Conservation (phyloP, 169 alveolate genomes). For the Blepharisma undulans region DNA sequence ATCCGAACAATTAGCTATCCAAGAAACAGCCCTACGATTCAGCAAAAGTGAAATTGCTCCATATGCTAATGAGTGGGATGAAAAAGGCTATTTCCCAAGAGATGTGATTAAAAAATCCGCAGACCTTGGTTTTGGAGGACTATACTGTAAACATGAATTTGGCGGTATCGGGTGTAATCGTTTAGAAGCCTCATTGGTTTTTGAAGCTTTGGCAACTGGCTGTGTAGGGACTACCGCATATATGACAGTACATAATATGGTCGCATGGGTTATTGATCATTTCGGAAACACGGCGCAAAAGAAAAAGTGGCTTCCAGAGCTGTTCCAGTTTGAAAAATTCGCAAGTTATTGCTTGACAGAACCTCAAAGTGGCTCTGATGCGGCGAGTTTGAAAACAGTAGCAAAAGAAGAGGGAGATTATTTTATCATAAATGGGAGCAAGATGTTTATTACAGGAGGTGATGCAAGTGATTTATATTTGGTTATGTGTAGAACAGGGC, state of each 20-base stretch:
- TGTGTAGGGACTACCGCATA: constrained; percentile 71
- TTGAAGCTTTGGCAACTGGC: constrained; percentile 75
- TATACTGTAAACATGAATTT: constrained; percentile 55
- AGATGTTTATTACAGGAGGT: constrained; percentile 77
- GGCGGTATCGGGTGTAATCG: constrained; percentile 79
- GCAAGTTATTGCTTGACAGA: constrained; percentile 79
- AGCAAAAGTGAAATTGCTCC: constrained; percentile 53
- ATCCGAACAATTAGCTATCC: constrained; percentile 54
- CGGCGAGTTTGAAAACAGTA: constrained; percentile 61
- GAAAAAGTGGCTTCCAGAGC: constrained; percentile 57
- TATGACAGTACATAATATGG: constrained; percentile 70
- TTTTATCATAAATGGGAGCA: constrained; percentile 73
- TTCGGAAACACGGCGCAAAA: constrained; percentile 62
- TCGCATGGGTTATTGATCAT: constrained; percentile 66
- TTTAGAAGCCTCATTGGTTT: constrained; percentile 65
- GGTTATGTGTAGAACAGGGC: constrained; percentile 75
- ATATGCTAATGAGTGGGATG: constrained; percentile 72
- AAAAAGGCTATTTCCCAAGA: constrained; percentile 57
- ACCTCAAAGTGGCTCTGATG: constrained; percentile 79
- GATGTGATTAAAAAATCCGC: constrained; percentile 67
- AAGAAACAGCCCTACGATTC: constrained; percentile 59
- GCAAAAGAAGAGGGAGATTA: constrained; percentile 76
- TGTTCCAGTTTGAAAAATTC: constrained; percentile 58
- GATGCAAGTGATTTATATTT: constrained; percentile 66
- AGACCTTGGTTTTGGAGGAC: constrained; percentile 69